A percentile compares a stretch with the other conserved stretches of the same genome.
Conservation (phyloP, 73 alveolate species). For the Symbiodinium pilosum region DNA sequence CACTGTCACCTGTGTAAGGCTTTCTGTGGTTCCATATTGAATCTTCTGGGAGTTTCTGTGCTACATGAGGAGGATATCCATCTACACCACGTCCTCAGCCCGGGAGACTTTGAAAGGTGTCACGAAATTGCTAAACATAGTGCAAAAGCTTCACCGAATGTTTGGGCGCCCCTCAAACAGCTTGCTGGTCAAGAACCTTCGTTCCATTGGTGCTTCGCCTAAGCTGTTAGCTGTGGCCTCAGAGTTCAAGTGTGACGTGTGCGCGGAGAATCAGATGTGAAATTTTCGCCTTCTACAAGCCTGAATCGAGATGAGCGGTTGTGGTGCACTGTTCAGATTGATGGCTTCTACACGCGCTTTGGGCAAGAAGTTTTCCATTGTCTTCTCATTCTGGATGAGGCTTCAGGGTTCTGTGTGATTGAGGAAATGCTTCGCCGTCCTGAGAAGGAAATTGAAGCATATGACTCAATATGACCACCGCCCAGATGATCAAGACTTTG, state of each 20-base stretch:
- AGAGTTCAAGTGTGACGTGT: conserved; percentile 4
- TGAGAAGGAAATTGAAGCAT: not conserved
- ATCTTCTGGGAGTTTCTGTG: not conserved
- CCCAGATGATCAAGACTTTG: not conserved
- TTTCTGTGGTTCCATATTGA: not conserved
- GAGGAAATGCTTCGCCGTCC: not conserved
- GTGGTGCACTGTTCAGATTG: conserved; percentile 37
- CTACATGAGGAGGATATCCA: not conserved
- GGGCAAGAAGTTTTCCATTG: conserved; percentile 22
- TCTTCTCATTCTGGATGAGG: conserved; percentile 29
- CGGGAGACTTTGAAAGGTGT: not conserved
- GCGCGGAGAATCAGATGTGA: not conserved
- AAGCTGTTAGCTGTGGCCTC: not conserved
- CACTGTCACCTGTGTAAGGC: not conserved
- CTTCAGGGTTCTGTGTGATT: conserved; percentile 22
- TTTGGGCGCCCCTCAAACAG: conserved; percentile 34
- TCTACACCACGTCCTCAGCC: not conserved
- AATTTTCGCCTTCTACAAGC: not conserved
- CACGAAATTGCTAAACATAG: not conserved
- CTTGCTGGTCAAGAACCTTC: not conserved
- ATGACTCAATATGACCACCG: conserved; percentile 28
- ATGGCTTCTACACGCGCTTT: not conserved
- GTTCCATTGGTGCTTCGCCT: not conserved
- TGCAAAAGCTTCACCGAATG: conserved; percentile 1
- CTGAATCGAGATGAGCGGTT: not conserved